Base-by-base conservation (phyloP, 2,329 filamentous ascomycete species). In the Fusarium sp. region DNA sequence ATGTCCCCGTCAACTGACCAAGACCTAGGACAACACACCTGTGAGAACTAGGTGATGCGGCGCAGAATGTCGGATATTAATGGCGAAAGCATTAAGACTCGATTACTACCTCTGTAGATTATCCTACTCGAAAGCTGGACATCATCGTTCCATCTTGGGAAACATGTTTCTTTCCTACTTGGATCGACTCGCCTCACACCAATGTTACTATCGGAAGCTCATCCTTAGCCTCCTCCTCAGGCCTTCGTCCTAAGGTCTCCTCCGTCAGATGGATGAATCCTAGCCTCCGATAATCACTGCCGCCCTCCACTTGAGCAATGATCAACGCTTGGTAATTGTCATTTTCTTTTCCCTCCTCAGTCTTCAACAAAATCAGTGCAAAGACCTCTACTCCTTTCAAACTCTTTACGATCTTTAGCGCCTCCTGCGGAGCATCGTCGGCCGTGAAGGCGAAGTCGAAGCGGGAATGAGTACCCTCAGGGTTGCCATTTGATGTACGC, bases 391-490 rank as follows among this genome's bases (percentile, higher is more conserved):
- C 26, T 13, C 44, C 58, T 3, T 46, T 17, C 3, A 58, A 7
- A 24, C 18, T 38, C 11, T 51, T 3, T 1, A 58, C 40, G 13
- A 63, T 42, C 13, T 18, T 38, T 0, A 31, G 0, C 4, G 45
- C 51, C 3, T 51, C 39, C 1, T 51, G 22, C 1, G 14, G n/a
- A 13, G 31, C 26, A 38, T 58, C 61, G 9, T 46, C 28, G 2
- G 38, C 44, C 0, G 11, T 9, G 7, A 33, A 34, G 6, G 51
- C 26, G 22, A 63, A 63, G 15, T 63, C 58, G 4, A 50, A 63
- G 3, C 38, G n/a, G 0, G 20, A 10, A 15, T 15, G 1, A 0
- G 24, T 24, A 33, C 49, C 49, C 36, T 52, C 49, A 17, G 49
- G 36, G 18, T 50, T 15, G 1, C 31, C 34, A 11, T 40, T 28